Conservation (phyloP, 2,329 filamentous ascomycete genomes). For the Fusarium marasasianum region DNA sequence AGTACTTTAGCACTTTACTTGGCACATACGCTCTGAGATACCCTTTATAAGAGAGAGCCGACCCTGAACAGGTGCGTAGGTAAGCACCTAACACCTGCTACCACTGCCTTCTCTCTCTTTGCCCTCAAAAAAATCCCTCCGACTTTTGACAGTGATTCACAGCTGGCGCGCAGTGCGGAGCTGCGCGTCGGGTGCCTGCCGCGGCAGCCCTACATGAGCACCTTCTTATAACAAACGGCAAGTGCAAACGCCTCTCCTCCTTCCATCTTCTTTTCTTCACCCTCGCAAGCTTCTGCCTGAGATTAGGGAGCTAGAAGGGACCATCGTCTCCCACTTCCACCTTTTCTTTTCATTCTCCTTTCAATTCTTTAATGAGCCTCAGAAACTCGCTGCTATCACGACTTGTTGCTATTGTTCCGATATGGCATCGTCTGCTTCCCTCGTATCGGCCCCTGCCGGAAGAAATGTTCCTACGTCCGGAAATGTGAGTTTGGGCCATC, state of each 20-base stretch:
- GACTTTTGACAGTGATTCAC: constrained; percentile 14
- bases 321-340: not conserved
- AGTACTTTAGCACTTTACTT: not conserved
- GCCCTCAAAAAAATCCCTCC: not conserved
- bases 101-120: not conserved
- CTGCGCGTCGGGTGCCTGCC: not conserved
- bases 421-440: not conserved
- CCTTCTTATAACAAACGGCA: not conserved
- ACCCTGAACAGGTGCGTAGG: not conserved
- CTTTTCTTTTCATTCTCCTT: not conserved
- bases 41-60: not conserved
- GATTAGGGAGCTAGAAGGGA: not conserved
- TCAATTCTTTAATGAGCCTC: not conserved
- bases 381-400: not conserved
- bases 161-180: not conserved
- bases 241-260: constrained; percentile 3
- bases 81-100: not conserved
- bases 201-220: not conserved
- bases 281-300: not conserved
- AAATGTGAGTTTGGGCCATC: constrained; percentile 4
- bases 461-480: not conserved
- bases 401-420: not conserved
- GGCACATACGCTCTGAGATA: not conserved
- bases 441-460: not conserved
- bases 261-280: not conserved